Base-by-base conservation (phyloP, 1,284 basidiomycete genomes). In the Leccinum subrobustum region DNA sequence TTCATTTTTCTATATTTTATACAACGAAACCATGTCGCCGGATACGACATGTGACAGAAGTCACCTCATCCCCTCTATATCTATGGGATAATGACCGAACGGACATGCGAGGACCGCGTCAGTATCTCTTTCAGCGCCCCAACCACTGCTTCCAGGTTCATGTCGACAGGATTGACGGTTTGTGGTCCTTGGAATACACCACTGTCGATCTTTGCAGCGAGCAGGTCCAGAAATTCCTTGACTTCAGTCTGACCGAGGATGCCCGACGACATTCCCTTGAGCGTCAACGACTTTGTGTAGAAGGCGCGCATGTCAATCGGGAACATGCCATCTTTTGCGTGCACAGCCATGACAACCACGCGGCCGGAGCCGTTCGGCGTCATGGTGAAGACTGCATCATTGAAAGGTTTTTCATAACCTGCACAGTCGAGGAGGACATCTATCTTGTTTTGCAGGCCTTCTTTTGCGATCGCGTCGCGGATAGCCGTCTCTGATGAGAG, bases 391-490 rank as follows among this genome's bases (percentile, higher is more conserved):
- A 74, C 51, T 3, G 73, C 75, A 6, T 76, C 73, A 50, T 76
- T 76, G 59, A 74, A 70, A 6, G 73, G 72, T 1, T 52, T 48
- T 4, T 74, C 74, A 4, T 75, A 76, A 3, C 73, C 73, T 6
- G 73, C 73, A 11, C 75, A 76, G 42, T 74, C 73, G 3, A 74
- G 65, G 8, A 76, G 20, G 54, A 74, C 74, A 14, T 76, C 73
- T 0, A 74, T 64, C 60, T 74, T 73, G 48, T 74, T 72, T 9
- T 65, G 61, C 5, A 76, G 65, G 4, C 68, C 72, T 9, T 65
- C 54, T 39, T 61, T 60, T 16, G 69, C 63, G 18, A 76, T 65
- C 20, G 72, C 60, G 4, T 72, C 67, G 9, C 74, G 68, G 31
- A 74, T 76, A 29, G 71, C 68, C 0, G 60, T 74, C 31, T 62